These are phyloP conservation scores for Pseudocercospora macadamiae DNA, from an alignment of 2,329 filamentous ascomycete species.

Conservation along the genomic window DNA sequence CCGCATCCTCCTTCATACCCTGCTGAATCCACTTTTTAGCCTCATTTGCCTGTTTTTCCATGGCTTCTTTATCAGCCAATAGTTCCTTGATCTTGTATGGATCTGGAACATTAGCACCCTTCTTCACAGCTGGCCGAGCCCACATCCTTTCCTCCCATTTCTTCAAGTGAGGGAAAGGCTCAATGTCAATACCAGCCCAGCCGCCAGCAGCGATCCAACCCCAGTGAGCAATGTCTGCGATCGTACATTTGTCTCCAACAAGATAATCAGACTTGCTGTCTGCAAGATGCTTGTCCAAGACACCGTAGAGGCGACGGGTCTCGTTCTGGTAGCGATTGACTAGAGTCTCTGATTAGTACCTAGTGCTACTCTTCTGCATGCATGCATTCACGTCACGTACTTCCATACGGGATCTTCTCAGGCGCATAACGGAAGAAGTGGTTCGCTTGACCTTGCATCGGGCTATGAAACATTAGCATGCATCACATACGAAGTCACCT, in stretches of 20 bases:
- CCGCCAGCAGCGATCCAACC: constrained; percentile 70
- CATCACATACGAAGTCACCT: too few species aligned
- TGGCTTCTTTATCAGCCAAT: constrained; percentile 58
- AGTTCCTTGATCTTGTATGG: constrained; percentile 65
- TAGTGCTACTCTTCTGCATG: neutral
- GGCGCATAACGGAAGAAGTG: constrained; percentile 84
- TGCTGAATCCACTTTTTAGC: constrained; percentile 66
- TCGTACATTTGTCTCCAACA: constrained; percentile 66
- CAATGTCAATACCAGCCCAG: constrained; percentile 68
- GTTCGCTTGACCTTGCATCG: constrained; percentile 64
- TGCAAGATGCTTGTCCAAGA: constrained; percentile 71
- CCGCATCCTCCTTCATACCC: constrained; percentile 69
- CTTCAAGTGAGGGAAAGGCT: constrained; percentile 74
- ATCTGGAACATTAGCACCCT: constrained; percentile 65
- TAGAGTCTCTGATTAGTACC: neutral
- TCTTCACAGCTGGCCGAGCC: constrained; percentile 71
- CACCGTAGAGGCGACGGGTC: constrained; percentile 77
- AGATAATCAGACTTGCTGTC: constrained; percentile 55
- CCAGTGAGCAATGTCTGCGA: constrained; percentile 77
- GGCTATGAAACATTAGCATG: too few species aligned
- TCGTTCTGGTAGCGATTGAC: constrained; percentile 83
- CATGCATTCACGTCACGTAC: neutral
- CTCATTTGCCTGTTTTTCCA: constrained; percentile 56
- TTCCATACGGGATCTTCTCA: constrained; percentile 77
- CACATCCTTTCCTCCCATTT: constrained; percentile 76